phyloP scores from a whole-genome alignment of 805 yeast genomes.

The Pachysolen tannophilus region DNA sequence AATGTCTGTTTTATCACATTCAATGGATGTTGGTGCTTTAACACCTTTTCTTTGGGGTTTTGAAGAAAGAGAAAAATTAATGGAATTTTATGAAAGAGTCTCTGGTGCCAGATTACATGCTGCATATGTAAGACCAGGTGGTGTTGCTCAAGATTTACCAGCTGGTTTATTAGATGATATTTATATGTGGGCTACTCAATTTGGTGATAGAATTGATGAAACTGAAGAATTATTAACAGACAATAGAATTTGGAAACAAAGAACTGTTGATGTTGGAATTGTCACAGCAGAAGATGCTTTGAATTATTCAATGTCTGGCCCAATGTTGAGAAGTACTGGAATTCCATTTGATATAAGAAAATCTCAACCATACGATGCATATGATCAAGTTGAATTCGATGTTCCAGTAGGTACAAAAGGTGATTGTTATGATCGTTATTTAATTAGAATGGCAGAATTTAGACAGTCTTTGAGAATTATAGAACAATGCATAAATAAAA shows the following conservation, averaged over 20 bases:
- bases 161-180: conserved; percentile 82
- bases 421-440: conserved; percentile 86
- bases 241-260: conserved; percentile 87
- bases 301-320: conserved; percentile 75
- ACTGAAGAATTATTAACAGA: conserved; percentile 84
- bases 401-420: conserved; percentile 82
- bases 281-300: conserved; percentile 83
- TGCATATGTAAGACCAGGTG: conserved; percentile 88
- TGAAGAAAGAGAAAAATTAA: conserved; percentile 86
- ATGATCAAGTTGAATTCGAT: conserved; percentile 79
- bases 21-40: conserved; percentile 92
- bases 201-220: conserved; percentile 88
- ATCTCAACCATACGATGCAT: conserved; percentile 85
- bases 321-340: conserved; percentile 89
- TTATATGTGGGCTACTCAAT: conserved; percentile 94
- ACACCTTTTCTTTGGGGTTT: conserved; percentile 93
- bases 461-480: conserved; percentile 85
- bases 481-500: conserved; percentile 82
- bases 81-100: conserved; percentile 89
- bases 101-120: conserved; percentile 87
- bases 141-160: conserved; percentile 84
- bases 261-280: conserved; percentile 74
- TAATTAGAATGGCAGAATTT: conserved; percentile 85
- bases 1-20: conserved; percentile 81
- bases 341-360: conserved; percentile 81